Base-by-base conservation (phyloP, 305 asterid genomes). In the Ajuga reptans region DNA sequence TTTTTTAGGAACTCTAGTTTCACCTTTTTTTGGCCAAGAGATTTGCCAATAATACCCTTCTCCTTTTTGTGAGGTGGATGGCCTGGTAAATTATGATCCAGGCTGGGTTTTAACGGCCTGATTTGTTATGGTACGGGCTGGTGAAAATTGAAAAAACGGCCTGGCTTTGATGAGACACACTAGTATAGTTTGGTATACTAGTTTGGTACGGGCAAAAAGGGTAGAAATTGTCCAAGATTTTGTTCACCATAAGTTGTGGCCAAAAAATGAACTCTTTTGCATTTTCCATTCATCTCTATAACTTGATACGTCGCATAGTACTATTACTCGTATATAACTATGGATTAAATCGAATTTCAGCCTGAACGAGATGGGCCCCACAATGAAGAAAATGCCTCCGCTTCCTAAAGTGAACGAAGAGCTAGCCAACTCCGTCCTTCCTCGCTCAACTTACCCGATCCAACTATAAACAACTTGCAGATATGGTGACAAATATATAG, bases 381-480 rank as follows among this genome's bases (percentile, higher is more conserved):
- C 74, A 10, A 59, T 81, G 84, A 85, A 76, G 88, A 80, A 79
- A 74, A 79, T 85, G 88, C 81, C 85, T 5, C 83, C 77, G 29
- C 88, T 85, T 16, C 90, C 88, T 9, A 81, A 77, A 56, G 45
- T 83, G 79, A 72, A 85, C 57, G 83, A 83, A 64, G 86, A 81
- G 69, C 82, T 85, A 6, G 90, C 90, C 31, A 79, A 78, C 76
- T 75, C 90, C 55, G 72, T 85, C 50, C 87, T 85, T 42, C 86
- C 84, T 16, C 80, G 75, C 4, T 16, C 77, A 4, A 45, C 66
- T 59, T 68, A 66, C 72, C 72, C 76, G n/a, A 81, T 82, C 66
- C 87, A 73, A 41, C 60, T 78, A 72, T 75, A 29, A 55, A 71
- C 61, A 45, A 56, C 62, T 36, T 31, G 53, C 58, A 71, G 55